Conservation (phyloP, 768 basidiomycete species). For the Rhizopogon rudus region DNA sequence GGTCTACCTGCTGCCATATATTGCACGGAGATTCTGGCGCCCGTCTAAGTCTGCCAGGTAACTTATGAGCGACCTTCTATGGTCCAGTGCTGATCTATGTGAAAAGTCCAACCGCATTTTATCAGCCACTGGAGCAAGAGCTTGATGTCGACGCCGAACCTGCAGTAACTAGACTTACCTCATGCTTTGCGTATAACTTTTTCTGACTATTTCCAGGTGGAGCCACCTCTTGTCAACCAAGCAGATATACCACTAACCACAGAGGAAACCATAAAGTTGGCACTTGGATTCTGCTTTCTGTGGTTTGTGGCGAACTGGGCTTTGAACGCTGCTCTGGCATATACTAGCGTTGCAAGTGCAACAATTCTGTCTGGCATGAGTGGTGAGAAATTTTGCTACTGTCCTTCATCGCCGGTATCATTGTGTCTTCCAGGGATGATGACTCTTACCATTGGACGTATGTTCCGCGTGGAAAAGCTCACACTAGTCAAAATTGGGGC, state of each 20-base stretch:
- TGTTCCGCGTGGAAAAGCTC: constrained; percentile 78
- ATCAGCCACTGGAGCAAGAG: constrained; percentile 20
- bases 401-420: not conserved
- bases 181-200: not conserved
- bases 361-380: constrained; percentile 89
- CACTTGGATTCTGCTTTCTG: constrained; percentile 75
- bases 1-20: constrained; percentile 69
- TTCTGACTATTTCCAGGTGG: not conserved
- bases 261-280: constrained; percentile 72
- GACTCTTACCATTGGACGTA: constrained; percentile 77
- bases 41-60: constrained; percentile 2
- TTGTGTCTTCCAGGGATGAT: constrained; percentile 68
- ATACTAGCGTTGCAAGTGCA: constrained; percentile 91
- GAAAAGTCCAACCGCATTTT: constrained; percentile 11
- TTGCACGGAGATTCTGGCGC: constrained; percentile 29
- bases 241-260: constrained; percentile 44
- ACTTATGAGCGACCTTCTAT: constrained; percentile 5
- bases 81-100: not conserved
- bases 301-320: constrained; percentile 97
- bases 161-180: constrained; percentile 9
- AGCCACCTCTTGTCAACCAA: constrained; percentile 3
- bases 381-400: constrained; percentile 43
- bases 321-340: constrained; percentile 76
- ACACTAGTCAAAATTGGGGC: constrained; percentile 70
- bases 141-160: constrained; percentile 6